Conservation (phyloP, 257 asterid genomes). For the Ilex aquifolium region DNA sequence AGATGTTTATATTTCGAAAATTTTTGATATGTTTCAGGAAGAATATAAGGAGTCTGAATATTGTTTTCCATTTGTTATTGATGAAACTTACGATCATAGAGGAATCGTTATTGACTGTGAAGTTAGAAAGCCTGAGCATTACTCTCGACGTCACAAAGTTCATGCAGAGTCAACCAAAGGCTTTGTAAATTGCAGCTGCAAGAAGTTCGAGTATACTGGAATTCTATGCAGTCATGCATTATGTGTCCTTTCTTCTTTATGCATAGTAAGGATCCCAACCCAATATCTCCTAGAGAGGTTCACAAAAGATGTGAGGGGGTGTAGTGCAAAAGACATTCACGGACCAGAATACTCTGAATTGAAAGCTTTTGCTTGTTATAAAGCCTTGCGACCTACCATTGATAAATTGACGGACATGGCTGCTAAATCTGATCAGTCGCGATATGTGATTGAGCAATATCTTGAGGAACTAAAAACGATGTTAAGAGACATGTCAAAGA, state of each 20-base stretch:
- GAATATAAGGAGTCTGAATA: constrained; percentile 16
- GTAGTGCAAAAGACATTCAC: not conserved
- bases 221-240: constrained; percentile 22
- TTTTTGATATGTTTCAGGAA: constrained; percentile 1
- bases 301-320: not conserved
- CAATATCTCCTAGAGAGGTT: constrained; percentile 1
- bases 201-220: constrained; percentile 7
- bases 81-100: not conserved
- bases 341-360: constrained; percentile 6
- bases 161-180: constrained; percentile 14
- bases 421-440: too few relatives aligned
- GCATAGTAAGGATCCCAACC: constrained; percentile 11
- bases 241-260: constrained; percentile 3
- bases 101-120: constrained; percentile 4
- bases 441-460: too few relatives aligned
- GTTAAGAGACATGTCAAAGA: too few relatives aligned
- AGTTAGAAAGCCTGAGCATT: not conserved
- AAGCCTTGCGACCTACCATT: too few relatives aligned
- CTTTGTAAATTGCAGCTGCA: constrained; percentile 16
- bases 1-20: not conserved
- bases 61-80: not conserved
- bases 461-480: too few relatives aligned
- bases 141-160: not conserved
- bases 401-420: too few relatives aligned
- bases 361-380: not conserved